phyloP scores from a whole-genome alignment of 1,139 yeast species.

The Candida tetrigidarum region DNA sequence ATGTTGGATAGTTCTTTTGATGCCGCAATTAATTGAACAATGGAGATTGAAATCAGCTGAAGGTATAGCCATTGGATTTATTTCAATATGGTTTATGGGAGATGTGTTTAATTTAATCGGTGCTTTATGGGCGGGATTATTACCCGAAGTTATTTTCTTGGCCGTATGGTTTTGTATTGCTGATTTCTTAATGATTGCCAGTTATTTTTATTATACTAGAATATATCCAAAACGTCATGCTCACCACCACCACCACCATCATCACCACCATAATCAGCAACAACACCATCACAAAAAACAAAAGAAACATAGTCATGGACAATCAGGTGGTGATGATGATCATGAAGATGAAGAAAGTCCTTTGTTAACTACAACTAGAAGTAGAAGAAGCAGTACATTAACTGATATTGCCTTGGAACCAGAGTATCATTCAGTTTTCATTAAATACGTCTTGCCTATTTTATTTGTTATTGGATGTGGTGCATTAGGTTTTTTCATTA shows the following conservation, averaged over 20 bases:
- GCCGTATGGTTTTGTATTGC: constrained; percentile 80
- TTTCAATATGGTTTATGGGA: constrained; percentile 74
- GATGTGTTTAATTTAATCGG: constrained; percentile 73
- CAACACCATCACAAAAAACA: not conserved
- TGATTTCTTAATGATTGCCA: constrained; percentile 62
- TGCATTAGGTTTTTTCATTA: constrained; percentile 56
- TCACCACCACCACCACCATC: constrained; percentile 10
- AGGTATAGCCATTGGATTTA: constrained; percentile 74
- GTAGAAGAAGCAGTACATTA: constrained; percentile 50
- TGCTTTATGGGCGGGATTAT: constrained; percentile 68
- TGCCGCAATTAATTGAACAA: constrained; percentile 83
- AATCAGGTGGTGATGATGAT: constrained; percentile 7
- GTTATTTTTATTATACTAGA: constrained; percentile 60
- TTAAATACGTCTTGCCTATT: constrained; percentile 61
- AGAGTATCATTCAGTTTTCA: constrained; percentile 47
- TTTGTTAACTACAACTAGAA: constrained; percentile 20
- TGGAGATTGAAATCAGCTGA: constrained; percentile 81
- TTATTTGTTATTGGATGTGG: constrained; percentile 74
- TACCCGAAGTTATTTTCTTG: constrained; percentile 70
- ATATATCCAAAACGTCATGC: constrained; percentile 44
- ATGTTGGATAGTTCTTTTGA: constrained; percentile 79
- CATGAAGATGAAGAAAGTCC: constrained; percentile 17
- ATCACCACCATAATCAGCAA: constrained; percentile 9
- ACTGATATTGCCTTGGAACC: constrained; percentile 51
- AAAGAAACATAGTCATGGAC: constrained; percentile 2